Percentiles rank a stretch among this genome's conserved stretches.
Evolutionary conservation across 2,329 filamentous ascomycete genomes (phyloP).

Genomic region (Coleophoma eucalyptorum): DNA sequence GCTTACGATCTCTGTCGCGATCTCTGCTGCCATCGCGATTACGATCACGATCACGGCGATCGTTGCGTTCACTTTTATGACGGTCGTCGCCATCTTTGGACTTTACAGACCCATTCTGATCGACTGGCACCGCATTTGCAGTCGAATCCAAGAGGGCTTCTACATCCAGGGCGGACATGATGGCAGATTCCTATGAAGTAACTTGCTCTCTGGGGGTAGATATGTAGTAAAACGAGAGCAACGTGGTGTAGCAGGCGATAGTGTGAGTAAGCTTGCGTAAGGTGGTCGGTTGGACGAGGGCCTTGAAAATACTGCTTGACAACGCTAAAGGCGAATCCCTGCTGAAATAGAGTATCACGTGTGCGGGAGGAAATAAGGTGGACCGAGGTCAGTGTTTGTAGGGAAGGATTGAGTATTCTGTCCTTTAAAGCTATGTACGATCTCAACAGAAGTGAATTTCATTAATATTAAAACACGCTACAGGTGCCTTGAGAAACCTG

Average conservation of each 20-base stretch:
- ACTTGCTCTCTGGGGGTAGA: background rate
- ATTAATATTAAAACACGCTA: slow-evolving; percentile 15
- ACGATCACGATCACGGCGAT: slow-evolving; percentile 51
- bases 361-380: too few species aligned
- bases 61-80: slow-evolving; percentile 48
- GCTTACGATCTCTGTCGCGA: slow-evolving; percentile 50
- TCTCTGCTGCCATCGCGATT: slow-evolving; percentile 51
- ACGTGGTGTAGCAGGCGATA: background rate
- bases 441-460: slow-evolving; percentile 3
- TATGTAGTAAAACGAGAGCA: background rate
- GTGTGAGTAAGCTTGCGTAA: too few species aligned
- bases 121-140: slow-evolving; percentile 54
- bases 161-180: slow-evolving; percentile 72
- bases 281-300: too few species aligned
- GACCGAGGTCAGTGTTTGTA: too few species aligned
- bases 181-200: slow-evolving; percentile 20
- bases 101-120: slow-evolving; percentile 32
- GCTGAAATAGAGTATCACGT: too few species aligned
- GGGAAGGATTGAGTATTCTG: too few species aligned
- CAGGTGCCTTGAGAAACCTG: slow-evolving; percentile 10
- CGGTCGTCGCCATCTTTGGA: slow-evolving; percentile 55
- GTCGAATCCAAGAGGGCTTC: slow-evolving; percentile 88
- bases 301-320: too few species aligned
- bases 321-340: too few species aligned
- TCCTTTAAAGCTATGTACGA: too few species aligned